Conservation (phyloP, 306 rosid genomes). For the Rosa lucieae region DNA sequence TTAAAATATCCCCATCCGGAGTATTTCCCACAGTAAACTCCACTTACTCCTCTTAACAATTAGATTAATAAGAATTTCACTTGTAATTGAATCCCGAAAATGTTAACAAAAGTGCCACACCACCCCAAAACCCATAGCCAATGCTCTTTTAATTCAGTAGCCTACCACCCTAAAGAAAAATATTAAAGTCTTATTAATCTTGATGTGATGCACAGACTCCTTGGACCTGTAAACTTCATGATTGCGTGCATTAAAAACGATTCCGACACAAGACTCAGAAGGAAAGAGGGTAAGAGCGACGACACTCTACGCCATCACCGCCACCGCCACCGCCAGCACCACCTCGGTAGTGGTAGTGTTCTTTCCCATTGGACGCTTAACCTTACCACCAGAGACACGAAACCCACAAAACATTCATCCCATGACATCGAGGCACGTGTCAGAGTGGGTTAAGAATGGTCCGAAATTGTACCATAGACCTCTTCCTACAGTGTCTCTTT, state of each 20-base stretch:
- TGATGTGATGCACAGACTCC: slow-evolving; percentile 29
- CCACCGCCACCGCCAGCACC: background rate
- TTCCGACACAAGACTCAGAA: slow-evolving; percentile 3
- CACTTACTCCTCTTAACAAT: too few species aligned
- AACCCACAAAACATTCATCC: background rate
- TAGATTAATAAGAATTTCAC: too few species aligned
- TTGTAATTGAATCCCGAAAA: background rate
- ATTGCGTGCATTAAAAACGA: slow-evolving; percentile 45
- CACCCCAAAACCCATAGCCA: background rate
- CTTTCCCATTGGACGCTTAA: background rate
- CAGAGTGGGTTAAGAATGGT: background rate
- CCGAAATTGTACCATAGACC: slow-evolving; percentile 2
- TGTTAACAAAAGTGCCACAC: background rate
- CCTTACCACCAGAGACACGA: slow-evolving; percentile 3
- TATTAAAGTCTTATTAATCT: background rate
- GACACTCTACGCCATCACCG: background rate
- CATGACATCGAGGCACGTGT: slow-evolving; percentile 12
- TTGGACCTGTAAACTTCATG: slow-evolving; percentile 44
- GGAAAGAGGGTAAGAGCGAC: background rate
- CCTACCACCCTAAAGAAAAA: background rate
- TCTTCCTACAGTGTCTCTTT: background rate
- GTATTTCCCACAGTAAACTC: too few species aligned
- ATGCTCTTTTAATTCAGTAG: background rate
- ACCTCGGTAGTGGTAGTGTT: too few species aligned
- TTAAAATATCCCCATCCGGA: too few species aligned